A percentile compares a stretch with the other conserved stretches of the same genome.
These are phyloP conservation scores for Tribonema minus DNA, from an alignment of 108 stramenopile species.

Conservation along the genomic window DNA sequence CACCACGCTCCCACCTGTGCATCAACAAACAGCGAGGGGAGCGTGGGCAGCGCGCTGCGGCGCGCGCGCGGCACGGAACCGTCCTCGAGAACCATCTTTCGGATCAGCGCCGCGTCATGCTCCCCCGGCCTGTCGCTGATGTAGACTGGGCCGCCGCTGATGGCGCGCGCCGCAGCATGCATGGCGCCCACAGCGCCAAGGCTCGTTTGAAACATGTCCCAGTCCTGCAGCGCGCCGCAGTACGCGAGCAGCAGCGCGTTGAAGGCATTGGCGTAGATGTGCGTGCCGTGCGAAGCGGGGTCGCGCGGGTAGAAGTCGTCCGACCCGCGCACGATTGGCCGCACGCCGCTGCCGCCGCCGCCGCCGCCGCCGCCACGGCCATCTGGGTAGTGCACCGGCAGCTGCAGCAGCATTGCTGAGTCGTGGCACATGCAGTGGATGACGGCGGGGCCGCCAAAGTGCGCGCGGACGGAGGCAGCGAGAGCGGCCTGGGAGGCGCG, in stretches of 20 bases:
- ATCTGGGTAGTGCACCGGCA: too few species aligned
- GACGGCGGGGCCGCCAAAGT: conserved; percentile 17
- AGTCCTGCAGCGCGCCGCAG: conserved; percentile 63
- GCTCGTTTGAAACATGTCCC: conserved; percentile 70
- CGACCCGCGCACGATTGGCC: conserved; percentile 38
- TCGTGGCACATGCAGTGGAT: conserved; percentile 74
- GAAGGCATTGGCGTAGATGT: conserved; percentile 65
- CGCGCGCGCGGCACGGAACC: conserved; percentile 2
- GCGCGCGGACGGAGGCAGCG: conserved; percentile 1
- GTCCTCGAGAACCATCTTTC: conserved; percentile 12
- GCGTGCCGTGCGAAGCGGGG: conserved; percentile 59
- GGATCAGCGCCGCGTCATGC: conserved; percentile 3
- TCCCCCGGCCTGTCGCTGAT: conserved; percentile 61
- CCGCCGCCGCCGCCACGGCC: too few species aligned
- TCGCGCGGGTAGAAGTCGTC: conserved; percentile 66
- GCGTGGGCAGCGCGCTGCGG: conserved; percentile 8
- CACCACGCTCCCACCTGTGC: too few species aligned
- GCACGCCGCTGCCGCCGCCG: too few species aligned
- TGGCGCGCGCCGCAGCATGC: conserved; percentile 66
- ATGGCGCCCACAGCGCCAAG: conserved; percentile 47
- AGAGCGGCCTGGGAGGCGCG: conserved; percentile 20
- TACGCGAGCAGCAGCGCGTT: conserved; percentile 63
- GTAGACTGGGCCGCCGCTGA: too few species aligned
- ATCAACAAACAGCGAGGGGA: conserved; percentile 5
- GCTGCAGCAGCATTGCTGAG: conserved; percentile 55